These are phyloP conservation scores for Boletales sp. DNA, from an alignment of 768 basidiomycete genomes.

Conservation along the genomic window DNA sequence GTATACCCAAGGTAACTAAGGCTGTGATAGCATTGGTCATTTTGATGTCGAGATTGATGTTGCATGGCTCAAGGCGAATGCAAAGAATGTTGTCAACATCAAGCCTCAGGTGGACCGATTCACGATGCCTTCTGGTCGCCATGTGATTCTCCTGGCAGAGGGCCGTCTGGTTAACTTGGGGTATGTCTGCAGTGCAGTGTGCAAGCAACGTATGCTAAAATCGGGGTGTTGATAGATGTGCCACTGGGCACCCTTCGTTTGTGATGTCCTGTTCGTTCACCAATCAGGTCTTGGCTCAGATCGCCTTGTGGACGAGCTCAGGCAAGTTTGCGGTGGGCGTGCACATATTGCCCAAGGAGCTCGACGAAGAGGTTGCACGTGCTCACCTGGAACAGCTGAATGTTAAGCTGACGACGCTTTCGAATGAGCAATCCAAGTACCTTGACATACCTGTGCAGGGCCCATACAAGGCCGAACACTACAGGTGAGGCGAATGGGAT, in stretches of 20 bases:
- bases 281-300: constrained; percentile 98
- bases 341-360: constrained; percentile 97
- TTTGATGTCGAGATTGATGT: constrained; percentile 94
- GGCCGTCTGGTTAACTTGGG: constrained; percentile 99
- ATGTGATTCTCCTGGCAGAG: constrained; percentile 96
- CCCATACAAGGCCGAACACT: constrained; percentile 71
- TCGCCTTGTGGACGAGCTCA: constrained; percentile 93
- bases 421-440: constrained; percentile 77
- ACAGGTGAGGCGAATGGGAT: constrained; percentile 41
- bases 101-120: constrained; percentile 99
- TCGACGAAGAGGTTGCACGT: constrained; percentile 98
- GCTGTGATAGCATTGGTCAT: constrained; percentile 64
- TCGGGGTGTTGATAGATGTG: constrained; percentile 53
- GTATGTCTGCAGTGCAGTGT: constrained; percentile 35
- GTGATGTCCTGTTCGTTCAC: constrained; percentile 99
- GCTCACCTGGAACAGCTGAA: constrained; percentile 90
- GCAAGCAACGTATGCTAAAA: constrained; percentile 3
- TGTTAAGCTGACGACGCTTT: constrained; percentile 86
- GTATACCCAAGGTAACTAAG: constrained; percentile 7
- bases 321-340: constrained; percentile 95
- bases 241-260: constrained; percentile 97
- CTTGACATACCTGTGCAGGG: constrained; percentile 86
- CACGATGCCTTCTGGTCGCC: constrained; percentile 89
- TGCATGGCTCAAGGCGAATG: constrained; percentile 95
- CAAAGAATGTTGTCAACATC: constrained; percentile 78